Conservation (phyloP, 75 land plant species). For the Larix kaempferi region DNA sequence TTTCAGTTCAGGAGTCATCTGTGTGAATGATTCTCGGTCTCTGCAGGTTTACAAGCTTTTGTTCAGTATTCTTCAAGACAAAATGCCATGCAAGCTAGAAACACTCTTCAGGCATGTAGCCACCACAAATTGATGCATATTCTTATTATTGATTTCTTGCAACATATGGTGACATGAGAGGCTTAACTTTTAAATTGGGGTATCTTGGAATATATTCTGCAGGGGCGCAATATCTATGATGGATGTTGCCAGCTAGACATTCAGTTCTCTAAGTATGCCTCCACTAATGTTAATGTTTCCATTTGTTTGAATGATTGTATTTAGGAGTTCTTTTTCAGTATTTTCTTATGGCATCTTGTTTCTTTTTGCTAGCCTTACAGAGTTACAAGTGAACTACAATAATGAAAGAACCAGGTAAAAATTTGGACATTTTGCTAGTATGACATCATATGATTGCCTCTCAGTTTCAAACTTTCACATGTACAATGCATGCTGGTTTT, state of each 20-base stretch:
- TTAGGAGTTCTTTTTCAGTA: constrained; percentile 4
- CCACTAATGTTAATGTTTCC: neutral
- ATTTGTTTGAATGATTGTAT: neutral
- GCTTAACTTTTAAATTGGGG: neutral
- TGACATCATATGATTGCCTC: neutral
- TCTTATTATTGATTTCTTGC: neutral
- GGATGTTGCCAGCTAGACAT: constrained; percentile 99
- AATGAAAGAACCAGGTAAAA: constrained; percentile 97
- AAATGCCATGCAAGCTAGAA: constrained; percentile 79
- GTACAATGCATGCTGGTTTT: neutral
- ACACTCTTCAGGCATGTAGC: constrained; percentile 55
- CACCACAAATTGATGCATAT: neutral
- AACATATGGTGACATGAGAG: neutral
- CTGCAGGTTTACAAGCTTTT: constrained; percentile 91
- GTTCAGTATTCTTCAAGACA: constrained; percentile 78
- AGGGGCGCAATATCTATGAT: constrained; percentile 99
- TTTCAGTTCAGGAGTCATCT: neutral
- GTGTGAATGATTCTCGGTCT: neutral
- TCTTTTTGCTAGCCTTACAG: constrained; percentile 63
- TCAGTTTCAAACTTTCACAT: neutral
- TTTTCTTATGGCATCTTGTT: constrained; percentile 10
- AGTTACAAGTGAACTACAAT: constrained; percentile 97
- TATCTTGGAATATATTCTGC: constrained; percentile 4
- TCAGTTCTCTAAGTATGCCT: constrained; percentile 92
- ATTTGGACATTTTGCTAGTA: neutral